Evolutionary conservation across 139 green algal species (phyloP).

Genomic region (Tetraselmis striata): DNA sequence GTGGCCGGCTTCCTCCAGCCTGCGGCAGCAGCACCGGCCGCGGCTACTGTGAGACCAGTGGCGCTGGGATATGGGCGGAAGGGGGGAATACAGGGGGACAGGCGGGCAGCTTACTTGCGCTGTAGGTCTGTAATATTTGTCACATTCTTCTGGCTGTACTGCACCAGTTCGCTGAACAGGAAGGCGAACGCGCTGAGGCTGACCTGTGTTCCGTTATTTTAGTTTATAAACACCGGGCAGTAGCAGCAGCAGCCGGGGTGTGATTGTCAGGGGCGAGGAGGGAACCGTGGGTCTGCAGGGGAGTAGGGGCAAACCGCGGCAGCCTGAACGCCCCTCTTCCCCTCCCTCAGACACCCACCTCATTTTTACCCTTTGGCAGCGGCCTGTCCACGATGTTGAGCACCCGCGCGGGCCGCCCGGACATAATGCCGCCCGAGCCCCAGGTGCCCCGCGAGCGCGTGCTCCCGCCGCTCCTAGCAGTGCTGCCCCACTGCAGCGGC

Average conservation of each 20-base stretch:
- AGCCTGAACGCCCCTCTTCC: background rate
- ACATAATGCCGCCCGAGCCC: too few relatives aligned
- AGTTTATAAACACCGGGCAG: background rate
- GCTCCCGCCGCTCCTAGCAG: too few relatives aligned
- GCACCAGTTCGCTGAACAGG: slow-evolving; percentile 92
- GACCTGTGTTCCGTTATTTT: slow-evolving; percentile 30
- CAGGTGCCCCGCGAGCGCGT: too few relatives aligned
- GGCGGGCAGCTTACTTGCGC: slow-evolving; percentile 46
- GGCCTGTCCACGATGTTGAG: slow-evolving; percentile 62
- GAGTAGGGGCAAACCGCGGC: background rate
- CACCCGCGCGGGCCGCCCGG: too few relatives aligned
- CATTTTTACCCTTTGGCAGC: slow-evolving; percentile 45
- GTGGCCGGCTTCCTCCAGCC: slow-evolving; percentile 75
- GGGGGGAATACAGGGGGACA: background rate
- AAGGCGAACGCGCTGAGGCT: slow-evolving; percentile 86
- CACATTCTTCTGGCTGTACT: slow-evolving; percentile 82
- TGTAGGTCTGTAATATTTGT: slow-evolving; percentile 87
- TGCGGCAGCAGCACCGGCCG: slow-evolving; percentile 19
- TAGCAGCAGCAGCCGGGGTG: slow-evolving; percentile 7
- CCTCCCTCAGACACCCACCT: slow-evolving; percentile 41
- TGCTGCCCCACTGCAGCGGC: too few relatives aligned
- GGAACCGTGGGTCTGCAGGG: background rate
- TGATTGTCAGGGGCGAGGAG: background rate
- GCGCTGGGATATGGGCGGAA: background rate
- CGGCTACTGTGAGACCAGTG: too few relatives aligned